Percentiles rank a stretch among this genome's conserved stretches.
These are phyloP conservation scores for Monosporascus sp. DNA, from an alignment of 2,329 filamentous ascomycete species.

Conservation along the genomic window DNA sequence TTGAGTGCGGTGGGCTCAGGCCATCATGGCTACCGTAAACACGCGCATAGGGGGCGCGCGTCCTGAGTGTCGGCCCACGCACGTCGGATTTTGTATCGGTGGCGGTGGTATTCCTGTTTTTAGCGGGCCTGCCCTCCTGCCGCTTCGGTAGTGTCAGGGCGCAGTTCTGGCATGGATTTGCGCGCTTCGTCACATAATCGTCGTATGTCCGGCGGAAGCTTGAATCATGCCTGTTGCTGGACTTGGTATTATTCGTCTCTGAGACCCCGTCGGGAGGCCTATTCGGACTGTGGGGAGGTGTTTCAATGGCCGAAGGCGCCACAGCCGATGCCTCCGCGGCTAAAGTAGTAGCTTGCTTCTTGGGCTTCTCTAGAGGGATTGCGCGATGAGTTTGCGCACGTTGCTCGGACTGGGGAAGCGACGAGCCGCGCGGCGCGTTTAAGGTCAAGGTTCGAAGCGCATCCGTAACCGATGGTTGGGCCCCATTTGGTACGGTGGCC, in stretches of 20 bases:
- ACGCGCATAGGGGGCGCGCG: conserved; percentile 55
- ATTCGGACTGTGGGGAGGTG: conserved; percentile 54
- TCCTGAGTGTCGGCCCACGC: conserved; percentile 54
- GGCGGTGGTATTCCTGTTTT: conserved; percentile 12
- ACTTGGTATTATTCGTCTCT: conserved; percentile 13
- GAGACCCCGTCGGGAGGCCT: conserved; percentile 29
- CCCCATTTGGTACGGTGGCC: conserved; percentile 33
- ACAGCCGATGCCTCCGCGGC: conserved; percentile 24
- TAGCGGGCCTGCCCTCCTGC: conserved; percentile 25
- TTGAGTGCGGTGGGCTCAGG: conserved; percentile 48
- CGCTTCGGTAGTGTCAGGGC: conserved; percentile 58
- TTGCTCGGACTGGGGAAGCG: conserved; percentile 39
- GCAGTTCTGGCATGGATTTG: conserved; percentile 64
- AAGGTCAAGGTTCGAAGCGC: conserved; percentile 45
- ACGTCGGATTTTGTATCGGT: conserved; percentile 30
- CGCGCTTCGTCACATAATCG: conserved; percentile 59
- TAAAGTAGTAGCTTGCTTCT: conserved; percentile 10
- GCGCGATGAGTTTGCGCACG: conserved; percentile 40
- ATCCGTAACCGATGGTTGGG: conserved; percentile 39
- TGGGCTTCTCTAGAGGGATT: conserved; percentile 36
- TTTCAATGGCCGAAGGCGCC: conserved; percentile 44
- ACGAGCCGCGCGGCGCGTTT: conserved; percentile 35
- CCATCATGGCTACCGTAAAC: conserved; percentile 45
- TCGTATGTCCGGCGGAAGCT: conserved; percentile 61
- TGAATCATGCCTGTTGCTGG: conserved; percentile 44